A percentile compares a stretch with the other conserved stretches of the same genome.
Conservation (phyloP, 192 early-diverging fungal genomes). For the Coemansia sp. region DNA sequence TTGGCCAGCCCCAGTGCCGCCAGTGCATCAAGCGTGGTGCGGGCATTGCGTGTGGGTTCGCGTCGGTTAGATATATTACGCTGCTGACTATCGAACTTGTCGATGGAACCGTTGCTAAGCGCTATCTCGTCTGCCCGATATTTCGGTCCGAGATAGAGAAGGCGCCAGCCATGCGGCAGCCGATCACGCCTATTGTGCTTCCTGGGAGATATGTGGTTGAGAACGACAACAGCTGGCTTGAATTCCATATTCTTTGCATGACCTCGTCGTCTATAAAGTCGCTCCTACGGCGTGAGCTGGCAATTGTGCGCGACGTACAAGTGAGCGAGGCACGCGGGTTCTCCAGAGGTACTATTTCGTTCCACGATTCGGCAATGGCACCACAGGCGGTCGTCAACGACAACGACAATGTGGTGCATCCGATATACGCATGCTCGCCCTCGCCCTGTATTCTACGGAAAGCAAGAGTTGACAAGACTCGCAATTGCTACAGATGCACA, state of each 20-base stretch:
- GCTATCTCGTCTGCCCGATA: constrained; percentile 26
- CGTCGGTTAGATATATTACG: constrained; percentile 18
- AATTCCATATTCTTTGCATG: constrained; percentile 36
- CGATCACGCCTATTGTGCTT: constrained; percentile 26
- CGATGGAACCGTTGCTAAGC: constrained; percentile 7
- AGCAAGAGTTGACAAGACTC: constrained; percentile 21
- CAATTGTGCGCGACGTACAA: constrained; percentile 33
- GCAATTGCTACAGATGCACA: constrained; percentile 29
- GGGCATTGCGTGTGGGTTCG: constrained; percentile 24
- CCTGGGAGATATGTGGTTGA: constrained; percentile 18
- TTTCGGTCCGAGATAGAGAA: constrained; percentile 32
- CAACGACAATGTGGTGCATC: constrained; percentile 18
- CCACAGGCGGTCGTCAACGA: constrained; percentile 13
- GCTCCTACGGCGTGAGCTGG: constrained; percentile 32
- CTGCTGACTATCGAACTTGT: constrained; percentile 22
- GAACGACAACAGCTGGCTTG: constrained; percentile 27
- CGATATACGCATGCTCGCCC: constrained; percentile 28
- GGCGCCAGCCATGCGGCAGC: constrained; percentile 21
- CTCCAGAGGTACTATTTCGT: constrained; percentile 12
- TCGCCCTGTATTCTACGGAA: constrained; percentile 36
- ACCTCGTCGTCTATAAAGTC: constrained; percentile 36
- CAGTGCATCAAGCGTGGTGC: constrained; percentile 22
- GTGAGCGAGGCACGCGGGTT: constrained; percentile 6
- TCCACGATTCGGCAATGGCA: constrained; percentile 4
- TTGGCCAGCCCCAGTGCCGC: constrained; percentile 31